phyloP scores from a whole-genome alignment of 345 rosid genomes.

The Ceriops tagal region DNA sequence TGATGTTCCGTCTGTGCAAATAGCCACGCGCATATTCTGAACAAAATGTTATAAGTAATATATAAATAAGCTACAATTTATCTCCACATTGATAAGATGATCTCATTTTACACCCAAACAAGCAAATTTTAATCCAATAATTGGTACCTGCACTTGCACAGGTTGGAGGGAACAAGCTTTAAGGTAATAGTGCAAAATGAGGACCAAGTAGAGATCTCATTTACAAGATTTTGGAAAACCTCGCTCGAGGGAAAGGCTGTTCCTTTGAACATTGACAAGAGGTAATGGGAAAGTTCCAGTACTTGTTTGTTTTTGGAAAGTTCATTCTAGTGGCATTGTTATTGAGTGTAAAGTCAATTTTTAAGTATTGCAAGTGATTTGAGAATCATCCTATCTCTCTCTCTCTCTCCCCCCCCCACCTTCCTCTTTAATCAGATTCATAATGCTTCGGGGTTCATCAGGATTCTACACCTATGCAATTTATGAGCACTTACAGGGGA shows the following conservation, averaged over 20 bases:
- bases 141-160: not conserved
- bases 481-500: slow-evolving; percentile 17
- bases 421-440: not conserved
- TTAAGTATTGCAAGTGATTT: no score
- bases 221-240: slow-evolving; percentile 19
- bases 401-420: no score
- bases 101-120: not conserved
- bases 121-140: not conserved
- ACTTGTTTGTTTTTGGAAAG: no score
- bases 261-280: slow-evolving; percentile 24
- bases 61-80: not conserved
- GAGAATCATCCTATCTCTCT: not conserved
- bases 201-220: slow-evolving; percentile 17
- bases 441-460: slow-evolving; percentile 20
- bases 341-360: no score
- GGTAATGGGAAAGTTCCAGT: not conserved
- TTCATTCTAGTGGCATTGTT: no score
- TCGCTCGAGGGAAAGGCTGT: slow-evolving; percentile 10
- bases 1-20: no score
- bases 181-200: slow-evolving; percentile 2
- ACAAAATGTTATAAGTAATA: no score
- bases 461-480: slow-evolving; percentile 24
- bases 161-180: slow-evolving; percentile 13
- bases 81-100: not conserved
- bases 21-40: no score